Percentiles rank a stretch among this genome's conserved stretches.
phyloP scores from a whole-genome alignment of 352 stramenopile species.

The Globisporangium parvum region DNA sequence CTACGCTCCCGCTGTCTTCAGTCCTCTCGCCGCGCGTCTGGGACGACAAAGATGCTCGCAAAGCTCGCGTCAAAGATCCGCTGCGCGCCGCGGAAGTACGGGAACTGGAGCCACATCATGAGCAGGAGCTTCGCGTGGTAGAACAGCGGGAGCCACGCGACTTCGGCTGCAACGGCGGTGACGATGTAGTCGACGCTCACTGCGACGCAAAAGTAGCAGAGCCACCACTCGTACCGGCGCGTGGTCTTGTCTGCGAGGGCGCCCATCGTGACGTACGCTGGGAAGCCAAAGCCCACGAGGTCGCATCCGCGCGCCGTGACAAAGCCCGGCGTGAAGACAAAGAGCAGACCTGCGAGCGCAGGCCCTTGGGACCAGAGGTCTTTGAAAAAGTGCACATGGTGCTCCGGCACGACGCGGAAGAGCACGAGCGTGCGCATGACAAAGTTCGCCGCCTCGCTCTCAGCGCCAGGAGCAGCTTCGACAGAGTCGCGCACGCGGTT shows the following conservation, averaged over 20 bases:
- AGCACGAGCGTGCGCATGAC: constrained; percentile 62
- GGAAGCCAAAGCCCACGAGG: constrained; percentile 77
- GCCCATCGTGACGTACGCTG: constrained; percentile 75
- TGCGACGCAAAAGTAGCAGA: constrained; percentile 76
- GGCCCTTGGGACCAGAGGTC: constrained; percentile 78
- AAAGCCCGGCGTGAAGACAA: constrained; percentile 83
- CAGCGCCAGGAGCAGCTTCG: constrained; percentile 10
- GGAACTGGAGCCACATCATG: constrained; percentile 88
- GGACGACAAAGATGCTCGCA: constrained; percentile 66
- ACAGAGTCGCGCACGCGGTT: constrained; percentile 50
- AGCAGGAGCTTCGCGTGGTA: constrained; percentile 80
- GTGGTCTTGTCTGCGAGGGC: constrained; percentile 69
- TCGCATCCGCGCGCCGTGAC: constrained; percentile 69
- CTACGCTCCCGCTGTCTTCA: constrained; percentile 6
- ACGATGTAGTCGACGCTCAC: constrained; percentile 68
- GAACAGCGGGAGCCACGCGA: constrained; percentile 82
- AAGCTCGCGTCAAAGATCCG: constrained; percentile 76
- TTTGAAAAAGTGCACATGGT: constrained; percentile 60
- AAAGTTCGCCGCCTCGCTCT: constrained; percentile 51
- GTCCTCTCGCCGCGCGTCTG: constrained; percentile 34
- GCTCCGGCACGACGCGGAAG: constrained; percentile 57
- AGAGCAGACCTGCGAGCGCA: constrained; percentile 68
- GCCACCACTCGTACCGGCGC: constrained; percentile 84
- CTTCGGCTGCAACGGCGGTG: constrained; percentile 36
- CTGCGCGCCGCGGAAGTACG: constrained; percentile 84